phyloP scores from a whole-genome alignment of 2,329 filamentous ascomycete species.

The Alternaria incomplexa region DNA sequence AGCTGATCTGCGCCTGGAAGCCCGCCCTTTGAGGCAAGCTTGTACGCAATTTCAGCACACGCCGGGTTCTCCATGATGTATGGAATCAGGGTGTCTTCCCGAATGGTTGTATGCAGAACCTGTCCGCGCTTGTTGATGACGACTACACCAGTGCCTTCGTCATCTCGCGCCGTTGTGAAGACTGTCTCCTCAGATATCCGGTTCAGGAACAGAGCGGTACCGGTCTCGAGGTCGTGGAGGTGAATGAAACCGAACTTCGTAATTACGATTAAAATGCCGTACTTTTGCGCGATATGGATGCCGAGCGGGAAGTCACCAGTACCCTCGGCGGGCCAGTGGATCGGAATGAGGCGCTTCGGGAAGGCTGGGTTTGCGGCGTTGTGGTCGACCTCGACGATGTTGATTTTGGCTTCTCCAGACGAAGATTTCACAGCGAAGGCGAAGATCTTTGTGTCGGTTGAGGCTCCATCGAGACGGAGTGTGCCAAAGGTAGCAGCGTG shows the following conservation, averaged over 20 bases:
- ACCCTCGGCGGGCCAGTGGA: constrained; percentile 96
- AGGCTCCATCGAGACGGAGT: constrained; percentile 84
- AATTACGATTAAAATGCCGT: constrained; percentile 95
- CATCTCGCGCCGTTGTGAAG: constrained; percentile 88
- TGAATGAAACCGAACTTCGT: constrained; percentile 99
- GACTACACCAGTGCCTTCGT: constrained; percentile 83
- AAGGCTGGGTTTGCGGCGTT: constrained; percentile 87
- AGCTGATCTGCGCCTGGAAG: constrained; percentile 93
- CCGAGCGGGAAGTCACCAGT: constrained; percentile 97
- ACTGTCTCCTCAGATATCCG: constrained; percentile 99
- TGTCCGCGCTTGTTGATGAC: constrained; percentile 98
- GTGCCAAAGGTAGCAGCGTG: constrained; percentile 95
- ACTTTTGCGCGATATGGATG: constrained; percentile 95
- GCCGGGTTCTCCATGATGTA: constrained; percentile 97
- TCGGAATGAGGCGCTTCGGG: constrained; percentile 94
- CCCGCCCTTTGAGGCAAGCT: constrained; percentile 91
- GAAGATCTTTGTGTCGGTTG: constrained; percentile 92
- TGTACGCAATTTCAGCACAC: constrained; percentile 91
- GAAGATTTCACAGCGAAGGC: constrained; percentile 93
- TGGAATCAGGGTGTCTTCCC: constrained; percentile 88
- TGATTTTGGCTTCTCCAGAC: constrained; percentile 83
- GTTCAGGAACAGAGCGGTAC: constrained; percentile 98
- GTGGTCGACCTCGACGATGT: constrained; percentile 97
- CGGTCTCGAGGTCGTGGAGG: constrained; percentile 95
- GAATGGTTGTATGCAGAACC: constrained; percentile 90